A percentile compares a stretch with the other conserved stretches of the same genome.
These are phyloP conservation scores for Wickerhamomyces pijperi DNA, from an alignment of 805 yeast genomes.

Conservation along the genomic window DNA sequence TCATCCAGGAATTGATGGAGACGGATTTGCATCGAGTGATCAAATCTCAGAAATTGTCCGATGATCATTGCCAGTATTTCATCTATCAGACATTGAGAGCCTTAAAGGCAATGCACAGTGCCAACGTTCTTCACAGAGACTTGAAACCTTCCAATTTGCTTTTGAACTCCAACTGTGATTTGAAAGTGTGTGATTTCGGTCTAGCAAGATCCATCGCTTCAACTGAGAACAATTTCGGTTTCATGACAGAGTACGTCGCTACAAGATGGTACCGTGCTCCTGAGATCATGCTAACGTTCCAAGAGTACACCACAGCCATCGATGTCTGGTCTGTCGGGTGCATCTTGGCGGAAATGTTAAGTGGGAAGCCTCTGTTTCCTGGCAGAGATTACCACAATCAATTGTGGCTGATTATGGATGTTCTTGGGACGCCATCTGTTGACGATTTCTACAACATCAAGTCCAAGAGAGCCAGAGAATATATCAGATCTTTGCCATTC, in stretches of 20 bases:
- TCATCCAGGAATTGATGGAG: constrained; percentile 73
- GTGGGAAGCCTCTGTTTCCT: constrained; percentile 53
- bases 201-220: constrained; percentile 48
- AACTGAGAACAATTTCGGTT: constrained; percentile 35
- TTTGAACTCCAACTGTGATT: constrained; percentile 59
- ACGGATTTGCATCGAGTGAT: constrained; percentile 60
- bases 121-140: constrained; percentile 67
- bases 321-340: constrained; percentile 81
- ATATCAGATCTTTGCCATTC: constrained; percentile 56
- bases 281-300: constrained; percentile 66
- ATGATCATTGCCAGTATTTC: constrained; percentile 62
- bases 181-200: constrained; percentile 75
- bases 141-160: constrained; percentile 65
- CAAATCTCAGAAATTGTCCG: constrained; percentile 40
- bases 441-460: constrained; percentile 69
- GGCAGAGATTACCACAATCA: constrained; percentile 69
- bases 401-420: constrained; percentile 50
- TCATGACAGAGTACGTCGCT: constrained; percentile 72
- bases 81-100: constrained; percentile 63
- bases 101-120: constrained; percentile 58
- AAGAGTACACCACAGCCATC: constrained; percentile 65
- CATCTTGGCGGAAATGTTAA: constrained; percentile 58
- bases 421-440: constrained; percentile 61
- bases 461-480: constrained; percentile 66
- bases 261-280: constrained; percentile 84